phyloP scores from a whole-genome alignment of 768 basidiomycete species.

The Tylopilus vinaceipallidus region DNA sequence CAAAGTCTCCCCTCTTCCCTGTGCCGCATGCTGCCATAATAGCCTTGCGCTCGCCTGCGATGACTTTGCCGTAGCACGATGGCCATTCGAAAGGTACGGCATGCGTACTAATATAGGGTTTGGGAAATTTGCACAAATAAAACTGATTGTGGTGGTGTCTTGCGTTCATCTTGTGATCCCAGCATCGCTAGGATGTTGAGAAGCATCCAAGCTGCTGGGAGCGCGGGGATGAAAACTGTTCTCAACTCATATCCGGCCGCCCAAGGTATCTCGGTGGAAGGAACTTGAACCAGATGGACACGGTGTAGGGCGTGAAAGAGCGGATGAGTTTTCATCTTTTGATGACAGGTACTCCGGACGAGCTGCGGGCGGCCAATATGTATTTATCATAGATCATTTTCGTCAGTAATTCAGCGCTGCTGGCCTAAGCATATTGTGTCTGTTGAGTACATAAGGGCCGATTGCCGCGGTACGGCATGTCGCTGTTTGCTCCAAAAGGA shows the following conservation, averaged over 20 bases:
- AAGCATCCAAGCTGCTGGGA: slow-evolving; percentile 3
- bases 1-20: background rate
- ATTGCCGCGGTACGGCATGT: slow-evolving; percentile 31
- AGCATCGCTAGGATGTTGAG: background rate
- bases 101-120: slow-evolving; percentile 3
- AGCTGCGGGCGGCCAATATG: background rate
- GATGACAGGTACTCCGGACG: background rate
- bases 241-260: background rate
- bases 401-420: slow-evolving; percentile 10
- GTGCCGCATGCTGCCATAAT: background rate
- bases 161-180: slow-evolving; percentile 2
- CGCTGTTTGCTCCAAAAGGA: slow-evolving; percentile 25
- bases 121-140: slow-evolving; percentile 15
- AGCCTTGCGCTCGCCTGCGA: slow-evolving; percentile 4
- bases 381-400: background rate
- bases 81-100: slow-evolving; percentile 5
- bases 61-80: background rate
- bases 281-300: background rate
- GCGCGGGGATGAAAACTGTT: background rate
- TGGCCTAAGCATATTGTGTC: background rate
- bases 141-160: slow-evolving; percentile 5
- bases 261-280: background rate
- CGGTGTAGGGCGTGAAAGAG: background rate
- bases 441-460: slow-evolving; percentile 27
- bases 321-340: background rate